Evolutionary conservation across 305 asterid genomes (phyloP).

Genomic region (Lippia alba): DNA sequence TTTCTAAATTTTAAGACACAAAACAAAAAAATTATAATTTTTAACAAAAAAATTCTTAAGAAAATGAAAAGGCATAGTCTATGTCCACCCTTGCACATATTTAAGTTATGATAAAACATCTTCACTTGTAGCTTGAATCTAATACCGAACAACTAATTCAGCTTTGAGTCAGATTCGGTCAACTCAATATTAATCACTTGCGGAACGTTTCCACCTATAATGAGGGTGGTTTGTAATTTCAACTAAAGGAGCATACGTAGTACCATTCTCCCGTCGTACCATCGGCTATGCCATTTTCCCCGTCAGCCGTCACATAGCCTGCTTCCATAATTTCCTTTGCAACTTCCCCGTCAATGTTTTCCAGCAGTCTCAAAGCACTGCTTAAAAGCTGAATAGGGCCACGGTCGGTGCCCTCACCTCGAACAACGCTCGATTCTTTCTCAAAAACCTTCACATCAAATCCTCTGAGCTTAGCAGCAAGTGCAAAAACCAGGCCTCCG

Average conservation of each 20-base stretch:
- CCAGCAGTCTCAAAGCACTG: constrained; percentile 25
- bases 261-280: constrained; percentile 23
- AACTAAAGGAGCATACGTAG: not conserved
- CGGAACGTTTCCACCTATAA: too few species aligned
- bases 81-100: too few species aligned
- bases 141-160: too few species aligned
- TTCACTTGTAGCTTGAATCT: too few species aligned
- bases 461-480: constrained; percentile 23
- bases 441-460: constrained; percentile 29
- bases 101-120: too few species aligned
- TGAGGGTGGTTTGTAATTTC: too few species aligned
- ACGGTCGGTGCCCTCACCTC: constrained; percentile 30
- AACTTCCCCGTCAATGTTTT: constrained; percentile 23
- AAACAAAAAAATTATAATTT: too few species aligned
- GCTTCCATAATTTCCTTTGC: constrained; percentile 22
- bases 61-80: too few species aligned
- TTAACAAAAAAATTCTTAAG: too few species aligned
- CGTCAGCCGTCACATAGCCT: constrained; percentile 8
- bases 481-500: constrained; percentile 32
- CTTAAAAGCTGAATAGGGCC: constrained; percentile 38
- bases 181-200: too few species aligned
- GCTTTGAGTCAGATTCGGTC: too few species aligned
- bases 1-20: too few species aligned
- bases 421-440: constrained; percentile 23
- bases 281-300: constrained; percentile 28